Base-by-base conservation (phyloP, 2,329 filamentous ascomycete species). In the Aspergillus persii region DNA sequence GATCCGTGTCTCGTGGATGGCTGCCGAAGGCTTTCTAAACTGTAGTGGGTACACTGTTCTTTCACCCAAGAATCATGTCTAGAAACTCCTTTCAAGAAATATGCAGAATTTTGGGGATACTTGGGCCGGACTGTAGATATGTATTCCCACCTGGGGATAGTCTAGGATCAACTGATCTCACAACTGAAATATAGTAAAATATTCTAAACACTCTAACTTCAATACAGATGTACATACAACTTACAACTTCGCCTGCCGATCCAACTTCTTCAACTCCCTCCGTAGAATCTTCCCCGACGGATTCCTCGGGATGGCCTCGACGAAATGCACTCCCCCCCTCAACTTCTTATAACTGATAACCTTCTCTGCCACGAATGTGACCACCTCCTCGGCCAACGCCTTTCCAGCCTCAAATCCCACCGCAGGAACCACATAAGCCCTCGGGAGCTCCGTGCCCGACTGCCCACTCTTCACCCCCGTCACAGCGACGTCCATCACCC, bases 381-480 rank as follows among this genome's bases (percentile, higher is more conserved):
- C 12, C 2, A 75, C 65, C 33, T 65, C 68, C 39, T 64, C 61
- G 4, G 66, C 66, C 77, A 71, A 0, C 71, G 68, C 0, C 65
- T 66, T n/a, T 68, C 66, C 0, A 76, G 8, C 41, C 15, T 9
- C 18, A 18, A 41, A 39, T 6, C 50, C 50, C 4, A 33, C 8
- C 5, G 52, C 73, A 55, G 79, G 80, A 1, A 85, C 83, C 4
- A 86, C 71, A 64, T 85, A 87, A 0, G 84, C 84, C 12, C 86
- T 78, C 0, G 87, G 87, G 1, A 89, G 79, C 68, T 90, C 87
- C 4, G 84, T 87, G 36, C 84, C 83, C 50, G 81, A 79, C 12
- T 77, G 74, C 30, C 78, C 75, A 70, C 86, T 80, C 69, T 83
- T 78, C 3, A 86, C 72, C 0, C 84, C 83, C 12, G 85, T 77